Evolutionary conservation across 2,329 filamentous ascomycete species (phyloP).

Genomic region (Monosporascus sp.): DNA sequence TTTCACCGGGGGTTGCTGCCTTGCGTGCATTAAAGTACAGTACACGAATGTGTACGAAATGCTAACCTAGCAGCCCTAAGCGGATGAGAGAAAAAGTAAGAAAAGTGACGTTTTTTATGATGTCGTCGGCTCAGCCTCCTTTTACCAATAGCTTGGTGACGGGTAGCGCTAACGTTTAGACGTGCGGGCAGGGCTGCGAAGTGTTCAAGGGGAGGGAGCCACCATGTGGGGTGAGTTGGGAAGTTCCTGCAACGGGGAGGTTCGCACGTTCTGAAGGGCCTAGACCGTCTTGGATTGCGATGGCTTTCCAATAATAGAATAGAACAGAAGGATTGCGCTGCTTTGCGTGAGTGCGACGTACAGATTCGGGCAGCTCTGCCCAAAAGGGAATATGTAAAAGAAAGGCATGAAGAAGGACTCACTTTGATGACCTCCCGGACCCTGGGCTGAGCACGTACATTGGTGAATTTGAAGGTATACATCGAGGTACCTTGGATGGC

Average conservation of each 20-base stretch:
- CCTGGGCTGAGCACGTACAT: no score
- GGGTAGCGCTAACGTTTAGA: not conserved
- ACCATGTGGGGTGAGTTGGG: not conserved
- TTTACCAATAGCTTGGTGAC: conserved; percentile 1
- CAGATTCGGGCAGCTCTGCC: not conserved
- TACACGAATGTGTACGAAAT: not conserved
- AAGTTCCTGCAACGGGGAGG: not conserved
- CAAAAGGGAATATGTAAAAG: not conserved
- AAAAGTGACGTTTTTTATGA: not conserved
- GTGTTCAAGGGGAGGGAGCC: not conserved
- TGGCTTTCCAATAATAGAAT: not conserved
- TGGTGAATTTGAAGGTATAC: no score
- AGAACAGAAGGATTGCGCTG: not conserved
- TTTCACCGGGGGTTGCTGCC: no score
- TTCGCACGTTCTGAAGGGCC: not conserved
- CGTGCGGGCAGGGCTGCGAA: not conserved
- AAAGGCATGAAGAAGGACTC: not conserved
- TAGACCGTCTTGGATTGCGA: not conserved
- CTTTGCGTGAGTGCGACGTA: not conserved
- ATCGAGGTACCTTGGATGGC: no score
- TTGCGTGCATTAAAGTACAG: no score
- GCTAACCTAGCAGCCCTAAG: not conserved
- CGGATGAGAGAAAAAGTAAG: not conserved
- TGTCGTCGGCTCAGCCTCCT: not conserved
- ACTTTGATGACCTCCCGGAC: no score